Evolutionary conservation across 352 stramenopile species (phyloP).

Genomic region (Globisporangium heterothallicum): DNA sequence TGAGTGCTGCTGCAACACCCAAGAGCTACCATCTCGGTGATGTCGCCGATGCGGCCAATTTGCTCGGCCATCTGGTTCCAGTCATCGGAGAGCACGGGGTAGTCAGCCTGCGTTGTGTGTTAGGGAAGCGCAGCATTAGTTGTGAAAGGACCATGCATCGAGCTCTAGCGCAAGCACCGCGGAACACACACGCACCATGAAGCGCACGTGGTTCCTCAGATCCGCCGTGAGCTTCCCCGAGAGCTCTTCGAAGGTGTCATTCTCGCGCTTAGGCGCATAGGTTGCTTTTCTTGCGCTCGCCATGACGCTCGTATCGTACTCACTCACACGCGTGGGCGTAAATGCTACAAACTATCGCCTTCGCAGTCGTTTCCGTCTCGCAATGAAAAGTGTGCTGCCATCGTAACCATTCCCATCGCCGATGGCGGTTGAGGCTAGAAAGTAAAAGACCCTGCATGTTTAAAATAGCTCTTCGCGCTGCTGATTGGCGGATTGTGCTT

Average conservation of each 20-base stretch:
- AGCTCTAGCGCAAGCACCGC: background rate
- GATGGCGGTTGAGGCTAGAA: too few species aligned
- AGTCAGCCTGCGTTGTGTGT: conserved; percentile 45
- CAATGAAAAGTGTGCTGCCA: background rate
- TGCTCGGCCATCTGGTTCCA: conserved; percentile 88
- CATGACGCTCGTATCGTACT: conserved; percentile 18
- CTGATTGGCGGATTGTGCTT: too few species aligned
- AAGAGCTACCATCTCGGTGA: conserved; percentile 88
- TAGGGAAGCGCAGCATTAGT: background rate
- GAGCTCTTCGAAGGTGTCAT: conserved; percentile 79
- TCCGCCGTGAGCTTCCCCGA: conserved; percentile 82
- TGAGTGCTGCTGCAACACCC: too few species aligned
- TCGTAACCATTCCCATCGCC: too few species aligned
- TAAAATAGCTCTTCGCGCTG: too few species aligned
- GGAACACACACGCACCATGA: conserved; percentile 44
- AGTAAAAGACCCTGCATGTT: too few species aligned
- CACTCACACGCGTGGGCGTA: too few species aligned
- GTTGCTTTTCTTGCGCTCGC: conserved; percentile 47
- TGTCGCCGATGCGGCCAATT: conserved; percentile 83
- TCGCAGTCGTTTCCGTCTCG: background rate
- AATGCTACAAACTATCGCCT: too few species aligned
- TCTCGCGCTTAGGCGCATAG: conserved; percentile 53
- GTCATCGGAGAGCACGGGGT: conserved; percentile 81
- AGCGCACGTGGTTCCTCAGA: conserved; percentile 81
- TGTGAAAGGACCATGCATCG: background rate